Evolutionary conservation across 768 basidiomycete genomes (phyloP).

Genomic region (Mycena vulgaris): DNA sequence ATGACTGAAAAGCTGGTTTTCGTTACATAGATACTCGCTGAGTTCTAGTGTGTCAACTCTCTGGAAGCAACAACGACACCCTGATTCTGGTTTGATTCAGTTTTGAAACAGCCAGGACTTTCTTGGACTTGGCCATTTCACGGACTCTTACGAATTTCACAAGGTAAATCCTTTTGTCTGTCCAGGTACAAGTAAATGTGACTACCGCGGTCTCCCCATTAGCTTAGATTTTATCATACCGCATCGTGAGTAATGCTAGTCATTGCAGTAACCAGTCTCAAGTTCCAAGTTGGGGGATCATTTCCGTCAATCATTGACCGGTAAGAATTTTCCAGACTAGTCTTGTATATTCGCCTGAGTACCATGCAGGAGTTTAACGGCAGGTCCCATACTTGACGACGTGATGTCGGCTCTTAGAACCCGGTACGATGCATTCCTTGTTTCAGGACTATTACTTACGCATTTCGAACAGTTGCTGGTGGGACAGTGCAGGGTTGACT

Average conservation of each 20-base stretch:
- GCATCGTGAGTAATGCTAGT: constrained; percentile 14
- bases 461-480: constrained; percentile 25
- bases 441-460: background rate
- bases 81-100: constrained; percentile 6
- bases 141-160: constrained; percentile 26
- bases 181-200: too few relatives aligned
- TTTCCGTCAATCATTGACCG: constrained; percentile 31
- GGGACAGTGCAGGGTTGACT: constrained; percentile 35
- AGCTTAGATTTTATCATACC: constrained; percentile 31
- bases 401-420: constrained; percentile 30
- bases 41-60: constrained; percentile 26
- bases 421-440: constrained; percentile 4
- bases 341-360: background rate
- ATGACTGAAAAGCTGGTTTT: too few relatives aligned
- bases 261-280: background rate
- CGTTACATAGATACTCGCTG: constrained; percentile 20
- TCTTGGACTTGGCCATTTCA: constrained; percentile 27
- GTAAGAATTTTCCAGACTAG: background rate
- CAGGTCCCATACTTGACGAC: constrained; percentile 9
- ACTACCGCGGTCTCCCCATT: too few relatives aligned
- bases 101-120: constrained; percentile 33
- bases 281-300: constrained; percentile 24
- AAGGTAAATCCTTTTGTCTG: background rate
- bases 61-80: background rate
- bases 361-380: constrained; percentile 15